These are phyloP conservation scores for Phytophthora brassicae DNA, from an alignment of 352 stramenopile genomes.

Conservation along the genomic window DNA sequence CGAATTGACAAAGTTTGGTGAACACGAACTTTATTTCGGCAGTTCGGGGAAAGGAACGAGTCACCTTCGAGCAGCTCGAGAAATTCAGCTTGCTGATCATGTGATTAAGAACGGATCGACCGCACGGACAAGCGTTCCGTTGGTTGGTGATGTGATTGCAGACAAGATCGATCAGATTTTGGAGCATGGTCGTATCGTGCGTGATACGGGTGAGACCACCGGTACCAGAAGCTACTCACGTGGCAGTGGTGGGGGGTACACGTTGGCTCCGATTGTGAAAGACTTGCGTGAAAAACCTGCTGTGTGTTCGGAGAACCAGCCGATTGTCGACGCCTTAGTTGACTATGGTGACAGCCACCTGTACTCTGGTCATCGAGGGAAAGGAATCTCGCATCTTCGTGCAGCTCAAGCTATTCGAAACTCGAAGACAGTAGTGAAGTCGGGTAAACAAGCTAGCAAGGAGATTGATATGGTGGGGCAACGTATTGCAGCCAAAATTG, in stretches of 20 bases:
- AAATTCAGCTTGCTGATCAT: constrained; percentile 56
- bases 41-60: constrained; percentile 72
- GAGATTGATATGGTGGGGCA: constrained; percentile 66
- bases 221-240: constrained; percentile 26
- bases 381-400: constrained; percentile 78
- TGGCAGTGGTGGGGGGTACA: constrained; percentile 44
- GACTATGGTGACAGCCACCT: constrained; percentile 80
- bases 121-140: constrained; percentile 43
- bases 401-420: constrained; percentile 61
- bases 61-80: constrained; percentile 59
- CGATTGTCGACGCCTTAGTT: constrained; percentile 62
- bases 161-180: constrained; percentile 85
- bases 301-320: constrained; percentile 59
- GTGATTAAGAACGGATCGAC: constrained; percentile 54
- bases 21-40: constrained; percentile 71
- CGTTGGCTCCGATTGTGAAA: constrained; percentile 65
- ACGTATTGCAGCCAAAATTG: constrained; percentile 61
- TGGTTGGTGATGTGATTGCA: constrained; percentile 70
- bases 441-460: constrained; percentile 46
- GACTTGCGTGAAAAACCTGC: constrained; percentile 61
- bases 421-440: constrained; percentile 52
- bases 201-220: constrained; percentile 31
- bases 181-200: constrained; percentile 60
- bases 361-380: constrained; percentile 58
- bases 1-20: constrained; percentile 62